Conservation (phyloP, 1,284 basidiomycete species). For the Coniferiporia sulphurascens region DNA sequence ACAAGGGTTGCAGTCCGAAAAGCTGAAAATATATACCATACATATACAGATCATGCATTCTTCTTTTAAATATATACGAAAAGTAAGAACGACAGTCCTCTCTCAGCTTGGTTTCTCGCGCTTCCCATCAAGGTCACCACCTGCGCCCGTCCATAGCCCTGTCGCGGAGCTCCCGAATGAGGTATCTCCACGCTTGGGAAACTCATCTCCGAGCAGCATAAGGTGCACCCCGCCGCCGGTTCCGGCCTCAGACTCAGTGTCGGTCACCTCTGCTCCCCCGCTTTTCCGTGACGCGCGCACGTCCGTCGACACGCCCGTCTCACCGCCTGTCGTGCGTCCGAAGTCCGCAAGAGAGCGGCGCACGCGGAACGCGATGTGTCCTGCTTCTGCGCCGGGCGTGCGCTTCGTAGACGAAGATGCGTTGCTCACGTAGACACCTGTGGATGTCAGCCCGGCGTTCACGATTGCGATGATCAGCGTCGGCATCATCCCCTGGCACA, state of each 20-base stretch:
- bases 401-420: not conserved
- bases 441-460: constrained; percentile 5
- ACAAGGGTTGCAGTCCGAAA: no score
- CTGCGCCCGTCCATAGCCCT: not conserved
- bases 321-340: not conserved
- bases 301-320: not conserved
- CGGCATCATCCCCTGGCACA: constrained; percentile 3
- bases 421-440: not conserved
- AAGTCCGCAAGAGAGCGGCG: not conserved
- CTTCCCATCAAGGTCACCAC: not conserved
- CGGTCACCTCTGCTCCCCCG: not conserved
- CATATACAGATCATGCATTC: no score
- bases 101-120: not conserved
- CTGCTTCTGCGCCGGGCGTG: not conserved
- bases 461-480: constrained; percentile 6
- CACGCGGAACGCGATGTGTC: not conserved
- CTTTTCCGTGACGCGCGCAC: not conserved
- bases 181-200: not conserved
- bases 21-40: no score
- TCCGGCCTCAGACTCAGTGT: no score
- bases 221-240: not conserved
- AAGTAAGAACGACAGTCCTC: not conserved
- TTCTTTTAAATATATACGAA: no score
- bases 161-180: not conserved
- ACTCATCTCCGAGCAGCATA: not conserved